phyloP scores from a whole-genome alignment of 2,329 filamentous ascomycete species.

The Aspergillus ibericus region DNA sequence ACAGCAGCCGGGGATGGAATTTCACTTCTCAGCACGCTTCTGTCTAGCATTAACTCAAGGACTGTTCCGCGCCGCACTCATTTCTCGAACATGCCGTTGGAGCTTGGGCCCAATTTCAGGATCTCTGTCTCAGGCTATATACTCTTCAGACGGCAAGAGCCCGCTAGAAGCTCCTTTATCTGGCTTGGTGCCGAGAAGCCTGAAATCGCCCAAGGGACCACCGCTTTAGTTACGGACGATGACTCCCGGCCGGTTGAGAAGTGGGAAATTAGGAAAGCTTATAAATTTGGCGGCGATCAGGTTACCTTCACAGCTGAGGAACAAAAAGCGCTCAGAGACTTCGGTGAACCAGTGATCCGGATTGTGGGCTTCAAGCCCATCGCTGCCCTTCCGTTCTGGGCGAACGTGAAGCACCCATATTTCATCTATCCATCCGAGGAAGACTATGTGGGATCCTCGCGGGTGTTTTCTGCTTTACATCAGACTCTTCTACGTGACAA shows the following conservation, averaged over 20 bases:
- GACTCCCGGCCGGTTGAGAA: conserved; percentile 76
- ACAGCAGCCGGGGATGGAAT: conserved; percentile 73
- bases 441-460: conserved; percentile 83
- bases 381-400: conserved; percentile 74
- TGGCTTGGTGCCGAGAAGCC: conserved; percentile 84
- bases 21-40: conserved; percentile 72
- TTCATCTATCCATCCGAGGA: conserved; percentile 95
- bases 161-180: conserved; percentile 80
- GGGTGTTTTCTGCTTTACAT: conserved; percentile 88
- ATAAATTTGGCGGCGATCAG: conserved; percentile 91
- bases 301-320: conserved; percentile 85
- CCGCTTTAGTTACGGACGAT: conserved; percentile 74
- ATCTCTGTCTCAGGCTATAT: conserved; percentile 96
- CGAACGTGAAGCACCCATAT: conserved; percentile 77
- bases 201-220: conserved; percentile 74
- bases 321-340: conserved; percentile 72
- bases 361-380: conserved; percentile 93
- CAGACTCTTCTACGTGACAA: conserved; percentile 77
- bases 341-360: conserved; percentile 78
- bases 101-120: conserved; percentile 77
- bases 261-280: conserved; percentile 81
- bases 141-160: conserved; percentile 77
- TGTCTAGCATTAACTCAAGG: conserved; percentile 88
- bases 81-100: conserved; percentile 83
- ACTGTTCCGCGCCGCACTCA: conserved; percentile 80